Evolutionary conservation across 2,329 filamentous ascomycete species (phyloP).

Genomic region (Laburnicola sp.): DNA sequence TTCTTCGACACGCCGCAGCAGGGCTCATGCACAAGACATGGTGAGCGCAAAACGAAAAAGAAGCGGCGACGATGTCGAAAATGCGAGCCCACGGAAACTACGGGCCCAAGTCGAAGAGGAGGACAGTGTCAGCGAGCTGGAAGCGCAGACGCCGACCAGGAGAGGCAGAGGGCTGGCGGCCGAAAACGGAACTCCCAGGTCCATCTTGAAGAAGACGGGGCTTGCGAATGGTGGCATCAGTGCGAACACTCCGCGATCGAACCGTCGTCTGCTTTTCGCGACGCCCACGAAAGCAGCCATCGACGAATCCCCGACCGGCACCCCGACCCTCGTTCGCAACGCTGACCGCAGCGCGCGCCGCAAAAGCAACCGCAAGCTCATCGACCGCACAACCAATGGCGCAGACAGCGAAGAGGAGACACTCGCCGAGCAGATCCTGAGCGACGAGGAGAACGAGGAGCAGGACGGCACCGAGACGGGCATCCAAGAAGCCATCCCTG

Average conservation of each 20-base stretch:
- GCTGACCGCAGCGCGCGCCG: slow-evolving; percentile 83
- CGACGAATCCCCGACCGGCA: slow-evolving; percentile 47
- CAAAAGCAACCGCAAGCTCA: slow-evolving; percentile 78
- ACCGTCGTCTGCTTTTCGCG: slow-evolving; percentile 52
- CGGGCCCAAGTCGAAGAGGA: slow-evolving; percentile 20
- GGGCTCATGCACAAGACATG: slow-evolving; percentile 22
- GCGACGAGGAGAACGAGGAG: slow-evolving; percentile 54
- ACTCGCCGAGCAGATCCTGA: slow-evolving; percentile 71
- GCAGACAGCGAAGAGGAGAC: slow-evolving; percentile 67
- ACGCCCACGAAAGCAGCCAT: slow-evolving; percentile 46
- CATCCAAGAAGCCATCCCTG: slow-evolving; percentile 20
- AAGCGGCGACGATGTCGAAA: slow-evolving; percentile 24
- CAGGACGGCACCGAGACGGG: slow-evolving; percentile 33
- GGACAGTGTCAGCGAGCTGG: slow-evolving; percentile 21
- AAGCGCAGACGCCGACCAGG: slow-evolving; percentile 39
- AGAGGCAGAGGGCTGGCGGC: slow-evolving; percentile 24
- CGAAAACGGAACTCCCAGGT: slow-evolving; percentile 37
- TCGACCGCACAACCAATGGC: slow-evolving; percentile 69
- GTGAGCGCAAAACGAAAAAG: slow-evolving; percentile 39
- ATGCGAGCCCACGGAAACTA: slow-evolving; percentile 31
- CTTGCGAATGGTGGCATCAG: slow-evolving; percentile 25
- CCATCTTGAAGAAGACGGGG: slow-evolving; percentile 39
- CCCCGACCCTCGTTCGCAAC: slow-evolving; percentile 67
- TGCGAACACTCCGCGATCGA: slow-evolving; percentile 48
- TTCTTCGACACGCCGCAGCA: slow-evolving; percentile 1